phyloP scores from a whole-genome alignment of 257 asterid species.

The Fraxinus anomala region DNA sequence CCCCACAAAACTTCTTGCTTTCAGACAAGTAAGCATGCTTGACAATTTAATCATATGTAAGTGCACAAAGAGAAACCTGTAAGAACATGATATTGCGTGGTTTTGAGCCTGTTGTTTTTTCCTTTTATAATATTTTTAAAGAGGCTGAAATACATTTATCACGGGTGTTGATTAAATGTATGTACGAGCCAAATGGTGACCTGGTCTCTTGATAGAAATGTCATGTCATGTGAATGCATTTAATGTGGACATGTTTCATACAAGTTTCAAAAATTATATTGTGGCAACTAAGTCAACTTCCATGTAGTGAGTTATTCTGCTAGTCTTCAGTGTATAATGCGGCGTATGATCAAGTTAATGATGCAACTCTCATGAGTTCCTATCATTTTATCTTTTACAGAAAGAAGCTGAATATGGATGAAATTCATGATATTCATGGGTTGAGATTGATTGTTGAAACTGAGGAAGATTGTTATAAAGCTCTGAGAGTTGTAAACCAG shows the following conservation, averaged over 20 bases:
- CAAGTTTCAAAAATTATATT: not conserved
- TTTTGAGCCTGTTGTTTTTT: not conserved
- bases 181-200: not conserved
- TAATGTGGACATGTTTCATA: not conserved
- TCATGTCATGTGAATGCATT: not conserved
- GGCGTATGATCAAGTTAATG: not conserved
- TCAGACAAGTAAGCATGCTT: not conserved
- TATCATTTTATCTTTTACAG: constrained; percentile 41
- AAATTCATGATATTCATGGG: constrained; percentile 90
- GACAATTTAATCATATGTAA: not conserved
- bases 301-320: not conserved
- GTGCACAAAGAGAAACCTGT: not conserved
- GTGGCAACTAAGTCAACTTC: not conserved
- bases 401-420: constrained; percentile 87
- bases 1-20: not conserved
- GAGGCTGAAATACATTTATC: not conserved
- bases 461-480: constrained; percentile 89
- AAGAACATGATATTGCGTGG: not conserved
- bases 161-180: not conserved
- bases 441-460: constrained; percentile 83
- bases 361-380: constrained; percentile 13
- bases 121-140: not conserved
- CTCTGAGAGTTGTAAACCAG: constrained; percentile 67
- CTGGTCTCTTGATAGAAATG: not conserved
- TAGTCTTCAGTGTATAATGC: constrained; percentile 7